Base-by-base conservation (phyloP, 306 rosid genomes). In the Canavalia ensiformis region DNA sequence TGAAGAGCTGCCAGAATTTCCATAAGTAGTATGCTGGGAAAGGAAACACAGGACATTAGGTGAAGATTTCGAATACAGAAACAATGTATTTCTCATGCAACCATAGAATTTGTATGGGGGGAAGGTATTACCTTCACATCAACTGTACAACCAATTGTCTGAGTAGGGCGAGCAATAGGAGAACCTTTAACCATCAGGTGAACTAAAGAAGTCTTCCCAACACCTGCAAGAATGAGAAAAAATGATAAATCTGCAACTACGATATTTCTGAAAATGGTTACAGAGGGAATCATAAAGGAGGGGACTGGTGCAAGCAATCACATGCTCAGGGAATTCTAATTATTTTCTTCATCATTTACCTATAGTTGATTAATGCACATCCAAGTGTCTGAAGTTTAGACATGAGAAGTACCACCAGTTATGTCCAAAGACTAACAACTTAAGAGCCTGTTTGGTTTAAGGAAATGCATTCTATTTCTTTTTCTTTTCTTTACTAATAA, bases 181-280 rank as follows among this genome's bases (percentile, higher is more conserved):
- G 94, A 87, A 81, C 99, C 98, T 0, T 93, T 93, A 82, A 93
- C 83, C 72, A 96, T 90, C 83, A 96, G 82, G 88, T 93, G 87
- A 81, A 90, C 98, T 78, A 96, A 91, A 86, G 99, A 93, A 52
- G 92, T 84, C 86, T 96, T 96, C 75, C 99, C 99, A 78, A 96
- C 99, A 84, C 99, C 99, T 96, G 84, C 82, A 75, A 64, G 63
- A 50, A 46, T 1, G 59, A 70, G 60, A 78, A 75, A 65, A 70
- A 31, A 70, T 76, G 46, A 31, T 47, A 72, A 67, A 76, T 77
- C 64, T 34, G 82, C 75, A 64, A 52, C 67, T 51, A 68, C 35
- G 25, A 42, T 71, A 39, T 44, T 60, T 41, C 10, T 29, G 54
- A 13, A 74, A 75, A 52, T 33, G 31, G 42, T 8, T 30, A 31